Percentiles rank a stretch among this genome's conserved stretches.
Conservation (phyloP, 2,329 filamentous ascomycete genomes). For the Colletotrichum limetticola region DNA sequence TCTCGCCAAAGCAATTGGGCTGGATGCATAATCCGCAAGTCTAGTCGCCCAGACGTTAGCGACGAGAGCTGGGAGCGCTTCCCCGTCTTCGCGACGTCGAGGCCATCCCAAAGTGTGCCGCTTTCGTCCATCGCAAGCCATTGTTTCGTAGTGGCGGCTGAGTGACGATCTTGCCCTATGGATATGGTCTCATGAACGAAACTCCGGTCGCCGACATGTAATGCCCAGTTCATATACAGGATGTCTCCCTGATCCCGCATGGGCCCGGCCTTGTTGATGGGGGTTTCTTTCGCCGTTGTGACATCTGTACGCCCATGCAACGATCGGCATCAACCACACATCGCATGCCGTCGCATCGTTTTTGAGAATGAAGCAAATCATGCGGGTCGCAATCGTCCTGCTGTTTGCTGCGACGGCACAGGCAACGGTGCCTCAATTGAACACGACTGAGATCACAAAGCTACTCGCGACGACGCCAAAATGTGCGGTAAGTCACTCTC, state of each 20-base stretch:
- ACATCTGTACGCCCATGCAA: neutral
- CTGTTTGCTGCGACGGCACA: neutral
- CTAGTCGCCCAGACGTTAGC: neutral
- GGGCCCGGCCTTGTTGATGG: neutral
- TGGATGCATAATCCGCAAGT: neutral
- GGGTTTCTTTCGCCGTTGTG: neutral
- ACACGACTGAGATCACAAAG: neutral
- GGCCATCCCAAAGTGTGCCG: neutral
- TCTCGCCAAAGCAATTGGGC: neutral
- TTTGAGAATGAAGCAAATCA: neutral
- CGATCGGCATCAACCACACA: neutral
- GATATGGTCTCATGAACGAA: too few relatives aligned
- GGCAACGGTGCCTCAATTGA: neutral
- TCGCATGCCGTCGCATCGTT: neutral
- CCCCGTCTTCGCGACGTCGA: neutral
- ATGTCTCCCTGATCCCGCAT: neutral
- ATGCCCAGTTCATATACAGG: neutral
- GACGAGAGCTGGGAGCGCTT: neutral
- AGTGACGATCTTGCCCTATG: neutral
- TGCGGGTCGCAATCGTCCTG: conserved; percentile 2
- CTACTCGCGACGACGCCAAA: conserved; percentile 12
- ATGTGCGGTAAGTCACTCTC: conserved; percentile 19
- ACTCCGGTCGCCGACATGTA: neutral
- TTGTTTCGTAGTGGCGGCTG: neutral
- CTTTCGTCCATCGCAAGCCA: conserved; percentile 8